Evolutionary conservation across 768 basidiomycete genomes (phyloP), one percentile per base, ranked within the genome.

Genomic region (Trametes sanguinea): DNA sequence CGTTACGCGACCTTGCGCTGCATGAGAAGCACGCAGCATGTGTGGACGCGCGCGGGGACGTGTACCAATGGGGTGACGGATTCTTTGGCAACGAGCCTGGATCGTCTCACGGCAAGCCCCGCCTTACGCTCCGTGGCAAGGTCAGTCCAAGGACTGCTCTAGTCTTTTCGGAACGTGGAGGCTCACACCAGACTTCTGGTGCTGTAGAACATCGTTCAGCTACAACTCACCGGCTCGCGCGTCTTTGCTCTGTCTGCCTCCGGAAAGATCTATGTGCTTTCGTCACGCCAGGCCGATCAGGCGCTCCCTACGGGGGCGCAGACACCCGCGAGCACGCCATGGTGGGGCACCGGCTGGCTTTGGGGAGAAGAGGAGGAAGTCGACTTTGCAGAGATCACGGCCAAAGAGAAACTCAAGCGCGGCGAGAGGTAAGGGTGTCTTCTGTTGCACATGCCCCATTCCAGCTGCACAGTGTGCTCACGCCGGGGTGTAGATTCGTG

Each of bases 1-100:
- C 90, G 4, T 77, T 94, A 13, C 84, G 90, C 8, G 90, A 94
- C 68, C 71, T 94, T 40, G 85, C 80, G 11, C 74, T 94, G 30
- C 86, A 92, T 55, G 78, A 82, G 59, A 76, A 75, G 35, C 85
- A 89, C 64, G 89, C 85, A 1, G 91, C 86, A 13, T 92, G 89
- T 63, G 83, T 94, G 17, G 91, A 94, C 68, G 85, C 84, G 7
- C 80, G 83, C 39, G 93, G 92, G 29, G 87, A 95, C 66, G 86
- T 92, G 2, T 89, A 91, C 68, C 90, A 93, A 67, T 94, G 92
- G 92, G 92, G 92, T 0, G 78, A 80, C 44, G 87, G 82, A 0
- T 89, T 86, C 72, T 80, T 80, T 64, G 78, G 78, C 14, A 64
- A 51, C 9, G 58, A 70, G 9, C 50, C 54, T 30, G 45, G 64